Base-by-base conservation (phyloP, 352 stramenopile genomes). In the Pythium oligandrum region DNA sequence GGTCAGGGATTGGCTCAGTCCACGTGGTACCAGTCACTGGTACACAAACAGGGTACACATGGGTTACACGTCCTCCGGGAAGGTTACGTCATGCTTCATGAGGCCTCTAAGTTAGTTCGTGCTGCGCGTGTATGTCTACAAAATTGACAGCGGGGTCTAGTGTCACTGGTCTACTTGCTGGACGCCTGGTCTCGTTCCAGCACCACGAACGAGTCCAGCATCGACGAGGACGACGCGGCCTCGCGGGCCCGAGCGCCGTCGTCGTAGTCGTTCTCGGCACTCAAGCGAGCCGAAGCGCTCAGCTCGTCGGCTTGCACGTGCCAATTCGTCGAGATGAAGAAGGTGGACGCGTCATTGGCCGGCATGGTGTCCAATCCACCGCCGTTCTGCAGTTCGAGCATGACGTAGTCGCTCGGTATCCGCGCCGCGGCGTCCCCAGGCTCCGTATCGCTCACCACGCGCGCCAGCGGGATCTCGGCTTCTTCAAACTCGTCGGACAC, bases 281-380 rank as follows among this genome's bases (percentile, higher is more conserved):
- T 26, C 40, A 45, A 54, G 47, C 73, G 66, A 60, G 86, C 81
- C 2, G 82, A 89, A 11, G 75, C 75, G 52, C 75, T 83, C 71
- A 93, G 79, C 48, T 90, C 83, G 7, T 90, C 83, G 0, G 83
- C 78, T 48, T 93, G 76, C 34, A 88, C 64, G 39, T 86, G 75
- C 83, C 83, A 93, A 34, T 68, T 79, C 34, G 83, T 86, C 4
- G 83, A 90, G 49, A 93, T 85, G 57, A 93, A 93, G 56, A 85
- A 93, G 32, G 76, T 88, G 33, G 82, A 90, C 44, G 66, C 74
- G 3, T 59, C 32, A 36, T 44, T 66, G 3, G 65, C 61, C 6
- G 59, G 51, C 43, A 57, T 48, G 12, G 52, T 73, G 26, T 64
- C 64, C 2, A 90, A 53, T 3, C 78, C 82, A 0, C 76, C 75